phyloP scores from a whole-genome alignment of 345 rosid species.

The Litchi chinensis region DNA sequence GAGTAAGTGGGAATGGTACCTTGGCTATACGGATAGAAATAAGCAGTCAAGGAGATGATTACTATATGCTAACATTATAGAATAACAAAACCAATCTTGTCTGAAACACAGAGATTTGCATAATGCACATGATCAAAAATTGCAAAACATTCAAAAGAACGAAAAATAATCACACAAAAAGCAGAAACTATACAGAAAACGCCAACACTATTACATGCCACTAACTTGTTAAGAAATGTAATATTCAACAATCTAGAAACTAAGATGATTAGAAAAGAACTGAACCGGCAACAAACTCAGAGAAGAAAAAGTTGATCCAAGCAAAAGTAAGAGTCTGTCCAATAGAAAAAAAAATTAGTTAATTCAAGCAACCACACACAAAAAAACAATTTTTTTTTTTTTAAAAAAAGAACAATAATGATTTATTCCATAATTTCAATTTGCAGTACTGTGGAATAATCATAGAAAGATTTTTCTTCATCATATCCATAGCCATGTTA shows the following conservation, averaged over 20 bases:
- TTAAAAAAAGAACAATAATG: neutral
- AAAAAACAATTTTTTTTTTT: neutral
- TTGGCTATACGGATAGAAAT: constrained; percentile 59
- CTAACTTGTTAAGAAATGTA: neutral
- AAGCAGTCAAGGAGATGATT: constrained; percentile 5
- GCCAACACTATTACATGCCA: constrained; percentile 3
- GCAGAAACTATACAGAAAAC: neutral
- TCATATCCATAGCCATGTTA: constrained; percentile 99
- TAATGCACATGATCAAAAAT: neutral
- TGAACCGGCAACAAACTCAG: constrained; percentile 97
- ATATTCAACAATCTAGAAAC: neutral
- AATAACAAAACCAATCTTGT: neutral
- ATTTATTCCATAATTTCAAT: neutral
- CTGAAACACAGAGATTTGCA: neutral
- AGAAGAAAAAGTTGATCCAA: constrained; percentile 99
- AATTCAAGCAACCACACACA: neutral
- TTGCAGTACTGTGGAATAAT: constrained; percentile 80
- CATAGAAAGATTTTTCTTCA: constrained; percentile 99
- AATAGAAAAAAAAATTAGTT: constrained; percentile 27
- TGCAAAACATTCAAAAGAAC: neutral
- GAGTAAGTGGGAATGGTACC: constrained; percentile 97
- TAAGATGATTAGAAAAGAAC: neutral
- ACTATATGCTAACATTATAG: neutral
- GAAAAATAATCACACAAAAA: neutral
- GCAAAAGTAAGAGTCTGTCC: constrained; percentile 95